These are phyloP conservation scores for Rhytidhysteron rufulum DNA, from an alignment of 2,329 filamentous ascomycete species.

Conservation along the genomic window DNA sequence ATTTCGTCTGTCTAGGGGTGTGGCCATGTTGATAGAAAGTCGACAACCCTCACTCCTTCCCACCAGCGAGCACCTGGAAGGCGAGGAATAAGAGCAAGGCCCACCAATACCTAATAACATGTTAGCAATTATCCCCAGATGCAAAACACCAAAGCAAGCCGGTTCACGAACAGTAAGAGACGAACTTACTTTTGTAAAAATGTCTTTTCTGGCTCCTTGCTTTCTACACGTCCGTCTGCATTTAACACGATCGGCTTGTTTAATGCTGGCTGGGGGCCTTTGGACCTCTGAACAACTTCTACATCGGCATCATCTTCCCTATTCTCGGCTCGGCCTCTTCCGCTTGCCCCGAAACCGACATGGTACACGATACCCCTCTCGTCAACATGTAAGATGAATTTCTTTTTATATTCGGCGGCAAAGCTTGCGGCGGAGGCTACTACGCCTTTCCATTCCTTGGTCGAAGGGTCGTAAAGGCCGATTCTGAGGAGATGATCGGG, in stretches of 20 bases:
- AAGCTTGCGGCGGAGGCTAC: slow-evolving; percentile 44
- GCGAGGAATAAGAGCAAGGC: slow-evolving; percentile 45
- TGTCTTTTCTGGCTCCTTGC: slow-evolving; percentile 45
- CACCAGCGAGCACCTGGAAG: slow-evolving; percentile 44
- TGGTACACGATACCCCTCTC: slow-evolving; percentile 43
- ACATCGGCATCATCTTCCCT: slow-evolving; percentile 38
- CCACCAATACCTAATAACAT: slow-evolving; percentile 47
- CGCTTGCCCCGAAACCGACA: slow-evolving; percentile 40
- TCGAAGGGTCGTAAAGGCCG: slow-evolving; percentile 38
- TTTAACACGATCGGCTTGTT: slow-evolving; percentile 56
- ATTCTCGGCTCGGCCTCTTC: slow-evolving; percentile 11
- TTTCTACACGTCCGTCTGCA: slow-evolving; percentile 50
- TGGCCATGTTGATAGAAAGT: too few relatives aligned
- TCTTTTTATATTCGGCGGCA: slow-evolving; percentile 39
- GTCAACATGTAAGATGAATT: slow-evolving; percentile 42
- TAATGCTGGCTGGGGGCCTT: slow-evolving; percentile 41
- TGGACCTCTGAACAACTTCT: slow-evolving; percentile 36
- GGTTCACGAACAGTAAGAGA: neutral
- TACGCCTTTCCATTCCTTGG: slow-evolving; percentile 42
- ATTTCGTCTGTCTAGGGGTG: too few relatives aligned
- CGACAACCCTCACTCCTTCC: slow-evolving; percentile 21
- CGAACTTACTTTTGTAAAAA: slow-evolving; percentile 50
- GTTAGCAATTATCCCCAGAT: slow-evolving; percentile 10
- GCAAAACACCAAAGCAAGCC: neutral
- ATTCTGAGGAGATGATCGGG: slow-evolving; percentile 40